Evolutionary conservation across 2,329 filamentous ascomycete species (phyloP).

Genomic region (Ophiostoma australiae): DNA sequence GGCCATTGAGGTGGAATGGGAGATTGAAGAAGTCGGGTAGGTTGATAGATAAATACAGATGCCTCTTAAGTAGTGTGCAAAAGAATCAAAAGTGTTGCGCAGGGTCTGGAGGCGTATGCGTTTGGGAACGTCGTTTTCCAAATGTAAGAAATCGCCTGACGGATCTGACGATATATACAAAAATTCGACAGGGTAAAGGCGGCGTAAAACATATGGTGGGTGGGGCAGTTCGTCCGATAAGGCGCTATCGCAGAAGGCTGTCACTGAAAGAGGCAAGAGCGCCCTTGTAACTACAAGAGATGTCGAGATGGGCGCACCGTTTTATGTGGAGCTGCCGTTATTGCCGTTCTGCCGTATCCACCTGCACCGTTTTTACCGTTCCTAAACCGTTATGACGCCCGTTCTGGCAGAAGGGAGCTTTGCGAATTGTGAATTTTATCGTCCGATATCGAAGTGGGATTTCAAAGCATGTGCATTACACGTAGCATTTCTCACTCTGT

Average conservation of each 20-base stretch:
- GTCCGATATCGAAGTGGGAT: constrained; percentile 21
- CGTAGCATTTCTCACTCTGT: neutral
- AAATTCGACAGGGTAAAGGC: constrained; percentile 5
- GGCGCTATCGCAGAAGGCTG: constrained; percentile 10
- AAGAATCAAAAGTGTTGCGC: neutral
- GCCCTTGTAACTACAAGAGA: neutral
- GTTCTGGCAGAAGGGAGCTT: neutral
- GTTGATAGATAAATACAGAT: neutral
- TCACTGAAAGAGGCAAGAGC: neutral
- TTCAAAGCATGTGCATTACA: neutral
- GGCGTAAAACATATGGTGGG: neutral
- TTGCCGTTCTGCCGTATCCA: neutral
- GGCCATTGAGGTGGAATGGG: constrained; percentile 42
- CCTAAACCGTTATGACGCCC: neutral
- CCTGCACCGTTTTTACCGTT: neutral
- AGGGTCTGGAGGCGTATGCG: neutral
- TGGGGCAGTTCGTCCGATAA: constrained; percentile 5
- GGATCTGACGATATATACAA: constrained; percentile 1
- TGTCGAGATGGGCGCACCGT: neutral
- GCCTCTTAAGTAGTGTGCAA: no score
- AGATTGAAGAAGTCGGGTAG: neutral
- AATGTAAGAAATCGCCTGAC: constrained; percentile 2
- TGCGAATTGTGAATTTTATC: constrained; percentile 7
- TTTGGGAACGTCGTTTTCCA: neutral
- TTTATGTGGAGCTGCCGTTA: neutral